Base-by-base conservation (phyloP, 768 basidiomycete species). In the Strobilomyces confusus region DNA sequence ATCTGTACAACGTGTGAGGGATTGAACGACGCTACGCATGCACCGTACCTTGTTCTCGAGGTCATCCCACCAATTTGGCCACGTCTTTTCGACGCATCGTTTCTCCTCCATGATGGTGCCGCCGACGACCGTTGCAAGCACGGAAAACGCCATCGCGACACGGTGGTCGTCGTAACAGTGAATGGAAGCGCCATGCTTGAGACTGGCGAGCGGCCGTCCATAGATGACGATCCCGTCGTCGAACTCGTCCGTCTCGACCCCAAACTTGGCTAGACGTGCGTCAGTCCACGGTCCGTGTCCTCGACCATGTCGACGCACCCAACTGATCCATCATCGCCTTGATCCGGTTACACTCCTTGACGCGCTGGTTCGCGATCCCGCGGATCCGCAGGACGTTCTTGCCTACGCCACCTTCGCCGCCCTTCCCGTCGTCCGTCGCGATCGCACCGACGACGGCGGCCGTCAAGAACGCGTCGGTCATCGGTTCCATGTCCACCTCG, bases 51-150 rank as follows among this genome's bases (percentile, higher is more conserved):
- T 97, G 75, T 92, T 94, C 67, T 91, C 83, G 23, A 99, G 77
- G 69, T 98, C 97, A 66, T 98, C 97, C 95, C 95, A 99, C 92
- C 95, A 99, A 67, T 94, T 95, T 0, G 97, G 97, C 95, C 95
- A 99, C 0, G 95, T 99, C 80, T 99, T 99, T 72, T 95, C 95
- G 30, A 99, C 97, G 64, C 97, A 98, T 49, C 95, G 79, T 72
- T 95, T 95, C 75, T 98, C 95, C 65, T 98, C 94, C 26, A 98
- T 77, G 58, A 92, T 74, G 3, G 90, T 89, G n/a, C 80, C 82
- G 32, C 78, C 72, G 37, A 92, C 72, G 4, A 92, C 80, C 5
- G 86, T 79, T 19, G 86, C 84, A 37, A 98, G 75, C 30, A 98
- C 93, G 56, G 89, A 86, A 76, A 98, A 98, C 0, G 95, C 92